Evolutionary conservation across 2,329 filamentous ascomycete species (phyloP).

Genomic region (Acarospora socialis): DNA sequence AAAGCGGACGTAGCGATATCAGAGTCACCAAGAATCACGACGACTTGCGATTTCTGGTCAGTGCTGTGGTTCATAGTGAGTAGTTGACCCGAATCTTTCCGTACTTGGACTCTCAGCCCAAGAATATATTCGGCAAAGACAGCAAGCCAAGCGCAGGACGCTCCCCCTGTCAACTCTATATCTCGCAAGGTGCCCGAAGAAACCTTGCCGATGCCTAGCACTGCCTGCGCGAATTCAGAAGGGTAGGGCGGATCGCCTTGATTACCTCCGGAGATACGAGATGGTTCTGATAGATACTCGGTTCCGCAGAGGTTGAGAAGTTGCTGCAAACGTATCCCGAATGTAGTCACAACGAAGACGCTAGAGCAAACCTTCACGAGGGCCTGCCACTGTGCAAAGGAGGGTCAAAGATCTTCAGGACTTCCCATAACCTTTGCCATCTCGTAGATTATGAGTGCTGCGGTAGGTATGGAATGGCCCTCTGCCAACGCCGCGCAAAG

Average conservation of each 20-base stretch:
- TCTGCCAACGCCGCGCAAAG: slow-evolving; percentile 8
- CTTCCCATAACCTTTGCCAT: too few species aligned
- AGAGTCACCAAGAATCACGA: too few species aligned
- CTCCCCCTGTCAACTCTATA: not conserved
- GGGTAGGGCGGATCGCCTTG: too few species aligned
- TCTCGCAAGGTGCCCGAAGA: not conserved
- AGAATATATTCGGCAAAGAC: slow-evolving; percentile 5
- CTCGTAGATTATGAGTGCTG: slow-evolving; percentile 1
- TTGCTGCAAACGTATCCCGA: not conserved
- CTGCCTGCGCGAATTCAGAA: too few species aligned
- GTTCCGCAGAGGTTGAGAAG: too few species aligned
- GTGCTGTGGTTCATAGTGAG: too few species aligned
- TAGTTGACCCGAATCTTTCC: too few species aligned
- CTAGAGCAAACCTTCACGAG: slow-evolving; percentile 2
- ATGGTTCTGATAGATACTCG: too few species aligned
- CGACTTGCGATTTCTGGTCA: too few species aligned
- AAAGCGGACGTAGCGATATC: too few species aligned
- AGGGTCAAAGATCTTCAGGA: not conserved
- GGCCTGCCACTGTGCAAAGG: slow-evolving; percentile 3
- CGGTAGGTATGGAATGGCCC: not conserved
- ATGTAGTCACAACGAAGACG: not conserved
- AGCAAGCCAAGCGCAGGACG: slow-evolving; percentile 3
- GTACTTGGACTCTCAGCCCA: slow-evolving; percentile 2
- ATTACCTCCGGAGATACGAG: too few species aligned
- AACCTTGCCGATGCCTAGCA: slow-evolving; percentile 1